Evolutionary conservation across 2,329 filamentous ascomycete species (phyloP).

Genomic region (Cladosporium cucumerinum): DNA sequence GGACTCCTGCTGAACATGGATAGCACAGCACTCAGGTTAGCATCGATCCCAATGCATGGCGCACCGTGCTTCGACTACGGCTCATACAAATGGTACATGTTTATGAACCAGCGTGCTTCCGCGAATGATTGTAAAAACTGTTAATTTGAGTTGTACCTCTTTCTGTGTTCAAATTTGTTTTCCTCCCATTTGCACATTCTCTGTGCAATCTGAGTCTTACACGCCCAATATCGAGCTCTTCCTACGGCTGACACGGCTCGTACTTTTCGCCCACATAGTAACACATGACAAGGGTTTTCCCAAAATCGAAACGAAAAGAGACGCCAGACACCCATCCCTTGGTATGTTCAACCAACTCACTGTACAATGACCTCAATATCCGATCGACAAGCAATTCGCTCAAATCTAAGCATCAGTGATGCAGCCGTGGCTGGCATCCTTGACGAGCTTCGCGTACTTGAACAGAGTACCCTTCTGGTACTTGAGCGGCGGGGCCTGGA

Average conservation of each 20-base stretch:
- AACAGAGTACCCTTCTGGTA: constrained; percentile 58
- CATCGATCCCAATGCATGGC: neutral
- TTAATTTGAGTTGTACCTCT: neutral
- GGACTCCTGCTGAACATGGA: too few species aligned
- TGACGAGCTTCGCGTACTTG: constrained; percentile 56
- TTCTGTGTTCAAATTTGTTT: neutral
- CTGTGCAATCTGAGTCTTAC: neutral
- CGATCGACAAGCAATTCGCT: neutral
- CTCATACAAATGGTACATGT: neutral
- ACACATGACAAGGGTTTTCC: neutral
- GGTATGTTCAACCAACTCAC: neutral
- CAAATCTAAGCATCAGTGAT: constrained; percentile 48
- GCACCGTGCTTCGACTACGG: too few species aligned
- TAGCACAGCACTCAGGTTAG: too few species aligned
- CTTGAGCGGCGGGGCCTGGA: constrained; percentile 53
- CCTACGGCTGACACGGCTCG: neutral
- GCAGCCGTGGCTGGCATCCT: constrained; percentile 58
- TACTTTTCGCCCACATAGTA: constrained; percentile 2
- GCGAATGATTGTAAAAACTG: neutral
- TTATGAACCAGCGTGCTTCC: neutral
- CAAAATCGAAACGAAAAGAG: neutral
- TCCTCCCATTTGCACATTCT: neutral
- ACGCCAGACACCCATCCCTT: neutral
- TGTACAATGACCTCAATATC: neutral
- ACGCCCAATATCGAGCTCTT: neutral